Evolutionary conservation across 2,329 filamentous ascomycete genomes (phyloP).

Genomic region (Trichoderma polysporum): DNA sequence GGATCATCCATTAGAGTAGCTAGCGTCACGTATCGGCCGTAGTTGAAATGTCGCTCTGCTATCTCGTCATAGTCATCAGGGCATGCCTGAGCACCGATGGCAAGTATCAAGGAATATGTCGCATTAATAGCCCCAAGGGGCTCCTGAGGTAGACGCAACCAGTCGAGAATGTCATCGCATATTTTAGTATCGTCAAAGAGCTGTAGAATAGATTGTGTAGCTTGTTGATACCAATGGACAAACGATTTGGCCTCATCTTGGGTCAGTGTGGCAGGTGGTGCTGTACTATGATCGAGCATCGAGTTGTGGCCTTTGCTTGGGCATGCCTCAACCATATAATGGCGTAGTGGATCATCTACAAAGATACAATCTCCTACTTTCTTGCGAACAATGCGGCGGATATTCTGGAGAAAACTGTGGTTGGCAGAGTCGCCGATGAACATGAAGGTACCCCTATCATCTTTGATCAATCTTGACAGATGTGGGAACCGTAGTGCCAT

Average conservation of each 20-base stretch:
- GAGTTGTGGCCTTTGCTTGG: neutral
- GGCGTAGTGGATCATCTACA: neutral
- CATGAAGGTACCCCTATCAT: slow-evolving; percentile 9
- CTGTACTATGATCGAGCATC: neutral
- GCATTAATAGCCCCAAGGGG: neutral
- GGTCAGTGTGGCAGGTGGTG: neutral
- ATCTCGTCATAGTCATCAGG: neutral
- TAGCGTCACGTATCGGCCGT: neutral
- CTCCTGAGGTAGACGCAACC: neutral
- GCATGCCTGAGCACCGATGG: neutral
- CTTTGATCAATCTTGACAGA: neutral
- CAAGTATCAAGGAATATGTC: neutral
- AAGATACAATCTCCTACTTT: neutral
- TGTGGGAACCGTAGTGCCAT: neutral
- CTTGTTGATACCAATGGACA: neutral
- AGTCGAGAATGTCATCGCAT: neutral
- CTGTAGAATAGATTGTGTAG: neutral
- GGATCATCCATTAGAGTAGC: slow-evolving; percentile 5
- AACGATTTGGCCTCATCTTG: neutral
- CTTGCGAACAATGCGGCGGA: neutral
- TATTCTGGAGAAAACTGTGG: neutral
- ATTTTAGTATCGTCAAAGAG: neutral
- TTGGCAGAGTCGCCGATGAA: neutral
- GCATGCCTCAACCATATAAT: slow-evolving; percentile 1
- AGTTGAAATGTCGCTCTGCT: neutral